phyloP scores from a whole-genome alignment of 2,329 filamentous ascomycete genomes.

The Dactylellina cionopaga region DNA sequence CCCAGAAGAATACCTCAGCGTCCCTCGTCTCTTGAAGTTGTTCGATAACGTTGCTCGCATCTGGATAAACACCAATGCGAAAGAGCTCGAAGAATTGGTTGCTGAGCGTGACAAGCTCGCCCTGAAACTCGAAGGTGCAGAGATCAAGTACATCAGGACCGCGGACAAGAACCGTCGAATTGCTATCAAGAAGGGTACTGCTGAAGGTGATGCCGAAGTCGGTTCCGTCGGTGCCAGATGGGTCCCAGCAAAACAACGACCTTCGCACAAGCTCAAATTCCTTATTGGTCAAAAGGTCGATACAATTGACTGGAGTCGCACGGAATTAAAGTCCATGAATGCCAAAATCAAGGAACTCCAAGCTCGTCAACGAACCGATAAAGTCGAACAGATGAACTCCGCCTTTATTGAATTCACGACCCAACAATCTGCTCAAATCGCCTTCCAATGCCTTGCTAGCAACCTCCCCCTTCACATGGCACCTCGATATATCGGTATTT shows the following conservation, averaged over 20 bases:
- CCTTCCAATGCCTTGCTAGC: constrained; percentile 86
- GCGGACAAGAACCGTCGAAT: constrained; percentile 78
- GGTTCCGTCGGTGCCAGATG: constrained; percentile 78
- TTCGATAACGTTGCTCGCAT: constrained; percentile 84
- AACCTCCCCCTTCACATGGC: constrained; percentile 88
- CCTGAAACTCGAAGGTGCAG: constrained; percentile 83
- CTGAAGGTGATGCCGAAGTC: constrained; percentile 62
- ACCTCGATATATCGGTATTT: constrained; percentile 83
- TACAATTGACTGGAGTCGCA: constrained; percentile 88
- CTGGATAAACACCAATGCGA: constrained; percentile 82
- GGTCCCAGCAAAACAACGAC: constrained; percentile 77
- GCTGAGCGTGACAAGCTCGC: constrained; percentile 82
- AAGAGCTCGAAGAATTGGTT: constrained; percentile 81
- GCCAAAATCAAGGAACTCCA: constrained; percentile 77
- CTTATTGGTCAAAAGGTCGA: constrained; percentile 89
- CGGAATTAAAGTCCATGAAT: constrained; percentile 78
- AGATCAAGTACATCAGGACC: constrained; percentile 82
- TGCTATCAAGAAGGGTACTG: constrained; percentile 59
- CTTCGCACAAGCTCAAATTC: constrained; percentile 76
- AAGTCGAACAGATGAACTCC: constrained; percentile 74
- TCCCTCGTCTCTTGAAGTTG: constrained; percentile 78
- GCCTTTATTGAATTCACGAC: constrained; percentile 91
- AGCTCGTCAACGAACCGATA: constrained; percentile 71
- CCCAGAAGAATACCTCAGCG: constrained; percentile 78
- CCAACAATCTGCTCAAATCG: constrained; percentile 84